Evolutionary conservation across 805 yeast species (phyloP).

Genomic region (Saturnispora serradocipensis): DNA sequence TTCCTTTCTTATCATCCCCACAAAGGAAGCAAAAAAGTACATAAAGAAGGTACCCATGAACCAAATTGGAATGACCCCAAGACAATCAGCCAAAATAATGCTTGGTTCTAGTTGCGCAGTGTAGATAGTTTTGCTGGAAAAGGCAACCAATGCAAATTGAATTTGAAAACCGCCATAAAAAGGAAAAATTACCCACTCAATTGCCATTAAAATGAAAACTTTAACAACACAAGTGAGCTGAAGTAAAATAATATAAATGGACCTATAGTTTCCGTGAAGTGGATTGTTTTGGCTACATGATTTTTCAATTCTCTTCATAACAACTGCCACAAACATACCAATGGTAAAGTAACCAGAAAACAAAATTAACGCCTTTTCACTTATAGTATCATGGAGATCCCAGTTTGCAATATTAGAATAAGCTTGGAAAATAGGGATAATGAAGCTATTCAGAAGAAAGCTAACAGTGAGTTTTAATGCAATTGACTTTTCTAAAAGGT

Average conservation of each 20-base stretch:
- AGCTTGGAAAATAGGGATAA: conserved; percentile 9
- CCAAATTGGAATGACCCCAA: conserved; percentile 35
- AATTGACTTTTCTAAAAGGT: background rate
- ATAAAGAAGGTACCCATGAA: conserved; percentile 72
- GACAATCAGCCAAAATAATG: background rate
- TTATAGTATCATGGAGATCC: conserved; percentile 16
- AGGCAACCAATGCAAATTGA: conserved; percentile 59
- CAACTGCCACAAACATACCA: conserved; percentile 5
- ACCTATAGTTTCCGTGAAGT: conserved; percentile 40
- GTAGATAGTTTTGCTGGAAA: conserved; percentile 26
- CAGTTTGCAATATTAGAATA: conserved; percentile 15
- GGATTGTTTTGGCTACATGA: conserved; percentile 33
- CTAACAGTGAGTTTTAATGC: conserved; percentile 5
- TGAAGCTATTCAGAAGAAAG: conserved; percentile 3
- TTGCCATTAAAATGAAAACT: conserved; percentile 62
- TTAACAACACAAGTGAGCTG: conserved; percentile 56
- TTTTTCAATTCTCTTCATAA: conserved; percentile 22
- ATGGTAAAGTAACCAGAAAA: conserved; percentile 17
- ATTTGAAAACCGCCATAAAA: conserved; percentile 73
- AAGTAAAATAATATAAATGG: conserved; percentile 41
- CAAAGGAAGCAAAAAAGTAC: conserved; percentile 78
- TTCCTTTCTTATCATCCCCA: conserved; percentile 67
- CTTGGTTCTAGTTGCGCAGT: conserved; percentile 9
- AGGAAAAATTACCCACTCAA: conserved; percentile 83
- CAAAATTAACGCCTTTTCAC: conserved; percentile 15